A percentile compares a stretch with the other conserved stretches of the same genome.
phyloP scores from a whole-genome alignment of 2,329 filamentous ascomycete species.

The Hymenoscyphus fructigenus region DNA sequence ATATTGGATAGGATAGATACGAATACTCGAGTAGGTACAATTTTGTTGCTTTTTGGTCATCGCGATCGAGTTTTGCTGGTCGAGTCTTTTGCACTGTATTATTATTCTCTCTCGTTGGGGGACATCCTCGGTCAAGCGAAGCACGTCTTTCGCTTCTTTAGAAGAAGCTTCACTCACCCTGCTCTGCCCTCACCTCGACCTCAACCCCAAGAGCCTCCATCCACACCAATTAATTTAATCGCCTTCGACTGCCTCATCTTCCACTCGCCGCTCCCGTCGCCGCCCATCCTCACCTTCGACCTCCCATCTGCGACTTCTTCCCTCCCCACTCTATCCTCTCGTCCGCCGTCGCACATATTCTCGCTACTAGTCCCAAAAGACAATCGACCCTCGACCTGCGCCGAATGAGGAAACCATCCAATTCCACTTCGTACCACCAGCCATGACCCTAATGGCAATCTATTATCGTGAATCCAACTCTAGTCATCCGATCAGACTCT shows the following conservation, averaged over 20 bases:
- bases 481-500: not conserved
- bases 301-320: not conserved
- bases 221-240: too few species aligned
- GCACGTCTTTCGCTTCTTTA: too few species aligned
- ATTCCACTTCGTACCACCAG: conserved; percentile 5
- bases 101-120: too few species aligned
- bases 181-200: not conserved
- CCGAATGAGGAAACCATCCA: not conserved
- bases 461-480: conserved; percentile 2
- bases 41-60: too few species aligned
- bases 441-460: conserved; percentile 9
- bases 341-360: not conserved
- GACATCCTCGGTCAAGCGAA: too few species aligned
- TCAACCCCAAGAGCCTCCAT: not conserved
- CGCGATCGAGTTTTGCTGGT: too few species aligned
- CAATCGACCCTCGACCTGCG: not conserved
- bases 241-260: not conserved
- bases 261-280: not conserved
- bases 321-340: not conserved
- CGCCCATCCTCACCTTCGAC: not conserved
- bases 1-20: not conserved
- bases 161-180: conserved; percentile 1
- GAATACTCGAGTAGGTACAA: not conserved
- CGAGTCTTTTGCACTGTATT: too few species aligned
- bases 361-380: not conserved